Evolutionary conservation across 805 yeast species (phyloP).

Genomic region (Candida suzukii): DNA sequence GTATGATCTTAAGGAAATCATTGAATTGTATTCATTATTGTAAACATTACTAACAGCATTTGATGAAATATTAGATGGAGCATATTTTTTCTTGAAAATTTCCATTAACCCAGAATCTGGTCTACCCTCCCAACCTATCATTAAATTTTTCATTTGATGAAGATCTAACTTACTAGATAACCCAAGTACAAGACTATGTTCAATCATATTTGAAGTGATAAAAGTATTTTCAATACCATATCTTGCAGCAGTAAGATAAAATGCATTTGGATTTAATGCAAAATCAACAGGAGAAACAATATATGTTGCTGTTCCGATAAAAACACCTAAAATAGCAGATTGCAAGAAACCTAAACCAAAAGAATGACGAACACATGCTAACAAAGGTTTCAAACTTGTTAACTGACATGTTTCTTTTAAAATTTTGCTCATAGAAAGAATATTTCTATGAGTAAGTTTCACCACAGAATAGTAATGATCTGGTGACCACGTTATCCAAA

Average conservation of each 20-base stretch:
- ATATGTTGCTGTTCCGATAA: slow-evolving; percentile 79
- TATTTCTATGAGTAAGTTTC: slow-evolving; percentile 48
- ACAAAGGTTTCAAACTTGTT: slow-evolving; percentile 59
- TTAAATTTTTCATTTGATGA: slow-evolving; percentile 65
- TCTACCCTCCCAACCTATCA: slow-evolving; percentile 73
- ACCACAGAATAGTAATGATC: slow-evolving; percentile 64
- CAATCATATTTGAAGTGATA: slow-evolving; percentile 77
- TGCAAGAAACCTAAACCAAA: slow-evolving; percentile 85
- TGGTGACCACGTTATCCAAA: slow-evolving; percentile 66
- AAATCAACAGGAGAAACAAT: slow-evolving; percentile 73
- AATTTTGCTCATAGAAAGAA: slow-evolving; percentile 77
- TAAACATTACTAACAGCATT: slow-evolving; percentile 73
- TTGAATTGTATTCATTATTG: slow-evolving; percentile 73
- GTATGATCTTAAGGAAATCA: slow-evolving; percentile 79
- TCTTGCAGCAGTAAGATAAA: slow-evolving; percentile 63
- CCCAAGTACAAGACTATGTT: slow-evolving; percentile 55
- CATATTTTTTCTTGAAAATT: slow-evolving; percentile 53
- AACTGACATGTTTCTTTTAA: slow-evolving; percentile 89
- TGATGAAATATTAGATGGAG: slow-evolving; percentile 55
- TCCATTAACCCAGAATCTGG: slow-evolving; percentile 58
- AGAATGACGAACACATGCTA: slow-evolving; percentile 83
- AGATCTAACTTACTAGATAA: slow-evolving; percentile 46
- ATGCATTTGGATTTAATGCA: slow-evolving; percentile 64
- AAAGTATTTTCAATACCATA: slow-evolving; percentile 80
- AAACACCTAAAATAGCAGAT: slow-evolving; percentile 77